Conservation (phyloP, 2,329 filamentous ascomycete species). For the Colletotrichum acutatum region DNA sequence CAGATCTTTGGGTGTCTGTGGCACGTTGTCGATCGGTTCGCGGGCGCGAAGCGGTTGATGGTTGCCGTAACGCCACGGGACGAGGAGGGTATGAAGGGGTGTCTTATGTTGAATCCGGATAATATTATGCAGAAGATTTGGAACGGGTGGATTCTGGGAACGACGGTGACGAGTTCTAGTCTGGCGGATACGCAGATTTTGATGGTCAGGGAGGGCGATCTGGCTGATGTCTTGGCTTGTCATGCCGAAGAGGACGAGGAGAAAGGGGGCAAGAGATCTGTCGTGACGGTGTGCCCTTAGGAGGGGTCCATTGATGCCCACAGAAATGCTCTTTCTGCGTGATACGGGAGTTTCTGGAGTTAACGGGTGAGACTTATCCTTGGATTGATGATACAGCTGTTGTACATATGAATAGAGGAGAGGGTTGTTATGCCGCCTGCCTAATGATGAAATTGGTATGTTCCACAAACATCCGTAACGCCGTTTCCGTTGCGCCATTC, state of each 20-base stretch:
- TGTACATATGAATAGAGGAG: constrained; percentile 26
- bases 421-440: constrained; percentile 25
- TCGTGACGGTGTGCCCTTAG: background rate
- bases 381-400: constrained; percentile 18
- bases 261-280: background rate
- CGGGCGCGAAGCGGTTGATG: constrained; percentile 47
- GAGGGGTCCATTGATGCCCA: background rate
- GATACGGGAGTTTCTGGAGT: background rate
- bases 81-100: constrained; percentile 43
- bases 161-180: constrained; percentile 50
- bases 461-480: constrained; percentile 12
- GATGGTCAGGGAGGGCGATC: constrained; percentile 55
- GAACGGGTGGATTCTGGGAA: constrained; percentile 57
- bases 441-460: constrained; percentile 29
- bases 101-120: constrained; percentile 44
- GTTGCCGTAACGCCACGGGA: constrained; percentile 54
- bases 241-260: constrained; percentile 21
- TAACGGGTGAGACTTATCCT: background rate
- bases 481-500: constrained; percentile 23
- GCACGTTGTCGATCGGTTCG: constrained; percentile 59
- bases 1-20: constrained; percentile 60
- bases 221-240: constrained; percentile 46
- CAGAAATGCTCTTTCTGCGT: background rate
- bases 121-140: constrained; percentile 60
- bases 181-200: constrained; percentile 56